These are phyloP conservation scores for Parathielavia appendiculata DNA, from an alignment of 495 filamentous ascomycete species.

Conservation along the genomic window DNA sequence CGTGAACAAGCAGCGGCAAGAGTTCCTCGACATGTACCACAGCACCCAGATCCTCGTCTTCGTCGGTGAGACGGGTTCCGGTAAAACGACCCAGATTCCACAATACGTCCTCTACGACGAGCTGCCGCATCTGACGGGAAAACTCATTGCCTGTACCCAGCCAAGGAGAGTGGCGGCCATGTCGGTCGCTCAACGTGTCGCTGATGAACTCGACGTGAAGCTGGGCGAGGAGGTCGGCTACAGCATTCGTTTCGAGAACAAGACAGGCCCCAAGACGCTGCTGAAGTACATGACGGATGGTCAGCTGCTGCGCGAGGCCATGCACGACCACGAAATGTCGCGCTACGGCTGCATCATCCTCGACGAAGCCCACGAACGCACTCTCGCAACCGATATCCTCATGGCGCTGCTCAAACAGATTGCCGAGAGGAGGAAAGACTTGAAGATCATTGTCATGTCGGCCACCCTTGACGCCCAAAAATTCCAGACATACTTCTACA, in stretches of 20 bases:
- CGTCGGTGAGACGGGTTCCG: constrained; percentile 98
- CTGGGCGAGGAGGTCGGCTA: constrained; percentile 97
- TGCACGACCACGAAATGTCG: constrained; percentile 87
- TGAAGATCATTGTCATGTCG: constrained; percentile 99
- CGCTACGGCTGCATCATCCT: constrained; percentile 98
- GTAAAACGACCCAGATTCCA: constrained; percentile 98
- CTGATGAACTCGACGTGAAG: constrained; percentile 89
- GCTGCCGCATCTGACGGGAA: constrained; percentile 73
- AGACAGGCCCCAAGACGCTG: constrained; percentile 82
- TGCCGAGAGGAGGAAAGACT: constrained; percentile 66
- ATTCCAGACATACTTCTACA: constrained; percentile 96
- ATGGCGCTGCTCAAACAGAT: constrained; percentile 94
- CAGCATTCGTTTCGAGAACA: constrained; percentile 98
- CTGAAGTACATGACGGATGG: constrained; percentile 99
- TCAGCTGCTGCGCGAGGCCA: constrained; percentile 96
- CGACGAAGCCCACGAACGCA: constrained; percentile 96
- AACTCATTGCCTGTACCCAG: constrained; percentile 96
- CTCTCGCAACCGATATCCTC: constrained; percentile 88
- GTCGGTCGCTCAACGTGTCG: constrained; percentile 98
- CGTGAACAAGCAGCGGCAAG: constrained; percentile 84
- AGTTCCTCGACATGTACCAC: constrained; percentile 90
- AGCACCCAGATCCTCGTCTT: constrained; percentile 93
- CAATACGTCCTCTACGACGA: constrained; percentile 98
- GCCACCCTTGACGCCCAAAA: constrained; percentile 95
- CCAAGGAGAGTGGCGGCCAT: constrained; percentile 97